These are phyloP conservation scores for Firmiana major DNA, from an alignment of 345 rosid genomes.

Conservation along the genomic window DNA sequence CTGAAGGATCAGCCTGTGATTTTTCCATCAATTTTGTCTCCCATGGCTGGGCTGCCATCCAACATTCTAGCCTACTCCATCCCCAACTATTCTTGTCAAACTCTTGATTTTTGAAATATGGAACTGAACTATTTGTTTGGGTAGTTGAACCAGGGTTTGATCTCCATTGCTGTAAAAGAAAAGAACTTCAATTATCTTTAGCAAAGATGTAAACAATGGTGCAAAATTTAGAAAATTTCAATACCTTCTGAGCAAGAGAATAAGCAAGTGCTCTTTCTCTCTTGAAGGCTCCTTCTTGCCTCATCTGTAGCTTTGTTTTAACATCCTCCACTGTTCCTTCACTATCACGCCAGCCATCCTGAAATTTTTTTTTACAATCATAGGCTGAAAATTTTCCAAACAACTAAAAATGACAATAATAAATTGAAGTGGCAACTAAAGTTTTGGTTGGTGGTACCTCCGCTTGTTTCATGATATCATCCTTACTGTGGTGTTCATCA, in stretches of 20 bases:
- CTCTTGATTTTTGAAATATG: slow-evolving; percentile 49
- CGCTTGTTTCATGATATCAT: slow-evolving; percentile 69
- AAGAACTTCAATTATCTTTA: not conserved
- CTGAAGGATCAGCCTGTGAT: slow-evolving; percentile 34
- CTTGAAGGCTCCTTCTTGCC: slow-evolving; percentile 92
- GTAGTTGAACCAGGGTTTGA: slow-evolving; percentile 37
- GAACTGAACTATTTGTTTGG: slow-evolving; percentile 28
- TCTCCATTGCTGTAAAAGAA: slow-evolving; percentile 60
- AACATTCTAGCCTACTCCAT: slow-evolving; percentile 99
- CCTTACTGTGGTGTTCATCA: slow-evolving; percentile 54
- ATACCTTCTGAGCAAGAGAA: slow-evolving; percentile 82
- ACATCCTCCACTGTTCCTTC: slow-evolving; percentile 85
- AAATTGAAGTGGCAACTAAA: not conserved
- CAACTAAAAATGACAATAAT: not conserved
- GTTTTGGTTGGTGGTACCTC: slow-evolving; percentile 45
- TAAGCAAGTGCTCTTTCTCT: slow-evolving; percentile 95
- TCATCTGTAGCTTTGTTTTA: slow-evolving; percentile 64
- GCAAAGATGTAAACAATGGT: not conserved
- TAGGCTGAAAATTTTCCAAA: not conserved
- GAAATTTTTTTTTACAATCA: slow-evolving; percentile 3
- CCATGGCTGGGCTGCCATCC: slow-evolving; percentile 99
- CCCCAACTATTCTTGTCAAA: slow-evolving; percentile 82
- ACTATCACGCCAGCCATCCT: slow-evolving; percentile 97
- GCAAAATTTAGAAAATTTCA: not conserved
- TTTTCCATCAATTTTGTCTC: slow-evolving; percentile 81